Base-by-base conservation (phyloP, 805 yeast species). In the Danielia reshetovae region DNA sequence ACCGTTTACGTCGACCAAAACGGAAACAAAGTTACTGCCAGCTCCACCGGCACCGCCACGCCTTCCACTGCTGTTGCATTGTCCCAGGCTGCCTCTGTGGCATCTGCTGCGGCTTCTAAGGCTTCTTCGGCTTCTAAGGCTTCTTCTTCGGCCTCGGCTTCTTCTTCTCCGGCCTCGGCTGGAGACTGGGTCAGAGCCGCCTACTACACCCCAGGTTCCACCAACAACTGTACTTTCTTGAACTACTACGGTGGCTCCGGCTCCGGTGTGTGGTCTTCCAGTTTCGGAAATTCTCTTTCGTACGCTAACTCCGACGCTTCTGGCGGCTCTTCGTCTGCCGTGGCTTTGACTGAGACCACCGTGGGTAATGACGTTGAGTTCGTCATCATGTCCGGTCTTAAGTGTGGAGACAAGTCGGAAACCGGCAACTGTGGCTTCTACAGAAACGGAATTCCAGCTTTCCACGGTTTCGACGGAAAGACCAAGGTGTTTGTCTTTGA, bases 241-340 rank as follows among this genome's bases (percentile, higher is more conserved):
- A 90, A 90, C 81, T 76, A 84, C 63, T 67, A 69, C 54, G 98
- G 98, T 64, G 95, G 94, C 48, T 68, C 80, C 27, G 88, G 86
- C 34, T 86, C 96, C 10, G 98, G 98, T 68, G 76, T 75, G 24
- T 90, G 90, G 85, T 84, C 89, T 23, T 52, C 79, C 22, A 70
- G 82, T 56, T 88, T 85, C 65, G 98, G 98, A 66, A 84, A 84
- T 79, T 89, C 97, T 22, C 71, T 93, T 40, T 86, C 96, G 5
- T 93, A 75, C 65, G 77, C 83, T 52, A 85, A 78, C 54, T 50
- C 85, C 7, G 87, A 89, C 59, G 95, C 90, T 65, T 66, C 74
- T 23, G 75, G 79, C 35, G 84, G 81, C 47, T 81, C 96, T 11
- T 61, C 83, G 3, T 64, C 78, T 26, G 69, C 97, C 13, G 74